Evolutionary conservation across 371 early-diverging fungal genomes (phyloP), one percentile per base, ranked within the genome.

Genomic region (Mucor indicus): DNA sequence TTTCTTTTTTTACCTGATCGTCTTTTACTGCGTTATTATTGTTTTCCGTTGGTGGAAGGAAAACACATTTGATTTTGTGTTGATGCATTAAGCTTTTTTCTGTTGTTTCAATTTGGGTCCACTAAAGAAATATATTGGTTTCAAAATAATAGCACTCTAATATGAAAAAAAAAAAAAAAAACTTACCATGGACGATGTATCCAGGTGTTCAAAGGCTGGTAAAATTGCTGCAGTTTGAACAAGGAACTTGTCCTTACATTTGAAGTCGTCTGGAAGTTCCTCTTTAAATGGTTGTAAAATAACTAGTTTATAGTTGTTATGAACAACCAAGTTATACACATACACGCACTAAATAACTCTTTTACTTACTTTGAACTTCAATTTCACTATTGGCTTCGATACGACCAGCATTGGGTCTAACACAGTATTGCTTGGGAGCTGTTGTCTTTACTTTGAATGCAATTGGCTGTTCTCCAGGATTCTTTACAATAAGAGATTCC

Each of bases 391-490:
- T 81, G 4, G 95, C 84, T 25, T 84, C 84, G 44, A 98, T 79
- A 38, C 83, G 70, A 17, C 97, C 97, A 27, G 91, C 83, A 76
- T 96, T 98, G 40, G 98, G 98, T 22, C 95, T 85, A 29, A 98
- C 93, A 58, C 92, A 93, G 68, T 96, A 98, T 64, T 92, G 91
- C 70, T 94, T 94, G 16, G 99, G 99, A 0, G 95, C 93, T 7
- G 98, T 98, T 4, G 99, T 98, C 63, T 96, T 96, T 63, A 98
- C 91, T 72, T 98, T 97, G 77, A 95, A 98, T 10, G 90, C 86
- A 27, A 89, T 72, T 0, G 90, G 80, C 31, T 75, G 56, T 53
- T 78, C 71, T 46, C 81, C 76, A 22, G 77, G 67, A 75, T 96
- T 96, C 33, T 64, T 72, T 51, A 96, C 73, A 19, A 56, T 54